Conservation (phyloP, 257 asterid genomes). For the Datura wrightii region DNA sequence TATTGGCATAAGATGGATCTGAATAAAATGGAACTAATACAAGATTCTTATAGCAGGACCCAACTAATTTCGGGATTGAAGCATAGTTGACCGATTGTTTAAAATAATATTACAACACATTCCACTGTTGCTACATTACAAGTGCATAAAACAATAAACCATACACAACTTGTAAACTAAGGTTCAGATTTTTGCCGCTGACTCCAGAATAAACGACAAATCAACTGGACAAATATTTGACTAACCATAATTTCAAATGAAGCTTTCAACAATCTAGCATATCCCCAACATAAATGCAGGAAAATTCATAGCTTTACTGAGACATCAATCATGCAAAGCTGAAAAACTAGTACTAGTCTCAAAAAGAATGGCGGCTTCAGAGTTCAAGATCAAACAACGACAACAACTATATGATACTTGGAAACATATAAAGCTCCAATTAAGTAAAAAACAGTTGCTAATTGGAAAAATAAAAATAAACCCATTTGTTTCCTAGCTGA, state of each 20-base stretch:
- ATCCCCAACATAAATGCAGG: neutral
- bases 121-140: too few relatives aligned
- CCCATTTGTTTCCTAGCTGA: neutral
- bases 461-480: neutral
- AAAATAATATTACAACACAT: neutral
- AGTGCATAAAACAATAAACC: neutral
- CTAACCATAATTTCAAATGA: neutral
- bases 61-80: neutral
- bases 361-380: neutral
- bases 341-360: neutral
- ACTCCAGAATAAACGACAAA: neutral
- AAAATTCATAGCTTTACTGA: neutral
- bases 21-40: neutral
- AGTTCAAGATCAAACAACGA: neutral
- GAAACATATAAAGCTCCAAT: neutral
- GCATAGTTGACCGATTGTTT: neutral
- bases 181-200: neutral
- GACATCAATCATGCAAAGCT: neutral
- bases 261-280: neutral
- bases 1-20: constrained; percentile 1
- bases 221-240: neutral
- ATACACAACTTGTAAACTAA: neutral
- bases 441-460: neutral
- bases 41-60: neutral
- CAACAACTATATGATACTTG: too few relatives aligned